Base-by-base conservation (phyloP, 1,139 yeast species). In the Yamadazyma dendronema region DNA sequence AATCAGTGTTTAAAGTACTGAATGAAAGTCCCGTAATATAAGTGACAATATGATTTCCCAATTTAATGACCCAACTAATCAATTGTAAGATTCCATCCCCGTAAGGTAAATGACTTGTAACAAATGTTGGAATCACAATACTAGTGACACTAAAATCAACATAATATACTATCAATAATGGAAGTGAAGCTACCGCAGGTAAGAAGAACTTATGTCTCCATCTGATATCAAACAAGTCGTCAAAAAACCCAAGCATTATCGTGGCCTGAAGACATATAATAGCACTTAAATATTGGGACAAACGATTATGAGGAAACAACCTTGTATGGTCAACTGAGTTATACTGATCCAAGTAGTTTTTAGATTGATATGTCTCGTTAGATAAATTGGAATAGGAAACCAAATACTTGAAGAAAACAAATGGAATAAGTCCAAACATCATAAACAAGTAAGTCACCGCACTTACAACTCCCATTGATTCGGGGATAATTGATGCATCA, bases 191-290 rank as follows among this genome's bases (percentile, higher is more conserved):
- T 39, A 94, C 79, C 0, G 96, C 96, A 0, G 99, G 99, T 48
- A 92, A 59, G 54, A 92, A 88, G 63, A 92, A 88, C 68, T 92
- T 92, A 65, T 92, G 96, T 56, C 99, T 74, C 99, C 99, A 92
- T 48, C 96, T 77, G 44, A 92, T 81, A 60, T 92, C 98, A 56
- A 92, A 92, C 51, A 92, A 69, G 62, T 92, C 99, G 59, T 92
- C 99, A 36, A 95, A 86, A 19, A 92, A 73, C 0, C 99, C 99
- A 35, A 92, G 69, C 37, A 94, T 65, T 13, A 89, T 75, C 58
- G 94, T 90, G 47, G 90, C 79, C 60, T 88, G 90, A 34, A 92
- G 65, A 44, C 95, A 87, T 43, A 92, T 65, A 10, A 90, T 68
- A 2, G 95, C 95, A 52, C 95, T 81, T 48, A 92, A 71, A 58